Conservation (phyloP, 148 eudicot genomes). For the Chenopodium suecicum region DNA sequence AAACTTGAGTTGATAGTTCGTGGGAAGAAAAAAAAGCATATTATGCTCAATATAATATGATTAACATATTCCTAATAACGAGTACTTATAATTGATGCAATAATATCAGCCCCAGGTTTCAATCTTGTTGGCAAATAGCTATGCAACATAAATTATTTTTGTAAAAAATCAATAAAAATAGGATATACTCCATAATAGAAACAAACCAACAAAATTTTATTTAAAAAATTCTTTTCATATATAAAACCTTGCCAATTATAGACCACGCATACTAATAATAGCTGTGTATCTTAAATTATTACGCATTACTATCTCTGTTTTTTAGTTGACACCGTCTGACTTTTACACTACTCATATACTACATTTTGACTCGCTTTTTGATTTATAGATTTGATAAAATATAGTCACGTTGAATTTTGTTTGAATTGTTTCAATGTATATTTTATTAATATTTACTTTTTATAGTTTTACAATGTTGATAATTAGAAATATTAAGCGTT, state of each 20-base stretch:
- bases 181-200: neutral
- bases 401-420: no score
- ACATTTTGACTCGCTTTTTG: no score
- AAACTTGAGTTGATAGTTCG: slow-evolving; percentile 13
- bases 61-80: neutral
- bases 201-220: neutral
- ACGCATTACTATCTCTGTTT: no score
- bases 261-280: slow-evolving; percentile 12
- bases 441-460: no score
- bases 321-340: no score
- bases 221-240: no score
- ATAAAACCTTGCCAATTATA: neutral
- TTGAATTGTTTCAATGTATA: no score
- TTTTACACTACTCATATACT: no score
- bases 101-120: slow-evolving; percentile 1
- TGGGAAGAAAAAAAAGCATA: neutral
- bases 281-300: neutral
- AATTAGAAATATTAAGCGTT: no score
- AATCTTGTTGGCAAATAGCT: slow-evolving; percentile 13
- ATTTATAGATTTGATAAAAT: no score
- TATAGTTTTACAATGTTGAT: no score
- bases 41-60: neutral
- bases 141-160: neutral
- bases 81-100: neutral
- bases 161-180: neutral